phyloP scores from a whole-genome alignment of 2,329 filamentous ascomycete genomes.

The Fusarium sp. region DNA sequence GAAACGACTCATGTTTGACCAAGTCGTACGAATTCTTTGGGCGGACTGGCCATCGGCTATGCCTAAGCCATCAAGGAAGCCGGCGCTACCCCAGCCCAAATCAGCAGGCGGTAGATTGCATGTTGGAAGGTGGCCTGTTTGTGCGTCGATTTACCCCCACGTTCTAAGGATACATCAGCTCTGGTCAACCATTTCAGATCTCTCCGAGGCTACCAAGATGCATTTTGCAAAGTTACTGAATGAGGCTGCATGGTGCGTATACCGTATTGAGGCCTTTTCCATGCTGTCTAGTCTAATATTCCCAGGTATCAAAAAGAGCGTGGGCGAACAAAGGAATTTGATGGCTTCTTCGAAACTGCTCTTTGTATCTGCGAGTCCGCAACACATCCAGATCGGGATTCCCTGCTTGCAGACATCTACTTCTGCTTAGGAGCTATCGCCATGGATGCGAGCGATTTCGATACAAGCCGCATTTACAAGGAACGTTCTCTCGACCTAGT shows the following conservation, averaged over 20 bases:
- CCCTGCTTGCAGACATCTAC: slow-evolving; percentile 1
- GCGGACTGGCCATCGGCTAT: not conserved
- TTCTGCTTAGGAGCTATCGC: slow-evolving; percentile 1
- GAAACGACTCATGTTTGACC: slow-evolving; percentile 1
- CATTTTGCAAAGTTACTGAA: slow-evolving; percentile 1
- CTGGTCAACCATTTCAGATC: not conserved
- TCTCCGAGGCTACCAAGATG: not conserved
- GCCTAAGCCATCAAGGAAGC: not conserved
- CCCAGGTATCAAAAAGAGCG: not conserved
- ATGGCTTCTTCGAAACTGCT: not conserved
- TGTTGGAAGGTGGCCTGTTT: slow-evolving; percentile 1
- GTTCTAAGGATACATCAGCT: not conserved
- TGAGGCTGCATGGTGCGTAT: slow-evolving; percentile 1
- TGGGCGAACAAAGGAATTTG: not conserved
- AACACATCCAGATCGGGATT: not conserved
- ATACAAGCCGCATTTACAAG: slow-evolving; percentile 1
- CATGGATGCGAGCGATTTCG: not conserved
- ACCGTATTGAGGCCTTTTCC: not conserved
- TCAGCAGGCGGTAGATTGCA: not conserved
- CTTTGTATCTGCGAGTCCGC: not conserved
- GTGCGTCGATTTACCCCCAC: not conserved
- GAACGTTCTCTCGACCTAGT: not conserved
- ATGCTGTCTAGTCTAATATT: not conserved
- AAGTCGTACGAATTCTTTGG: not conserved
- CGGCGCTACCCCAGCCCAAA: not conserved